phyloP scores from a whole-genome alignment of 73 alveolate species.

The Paramecium sonneborni region DNA sequence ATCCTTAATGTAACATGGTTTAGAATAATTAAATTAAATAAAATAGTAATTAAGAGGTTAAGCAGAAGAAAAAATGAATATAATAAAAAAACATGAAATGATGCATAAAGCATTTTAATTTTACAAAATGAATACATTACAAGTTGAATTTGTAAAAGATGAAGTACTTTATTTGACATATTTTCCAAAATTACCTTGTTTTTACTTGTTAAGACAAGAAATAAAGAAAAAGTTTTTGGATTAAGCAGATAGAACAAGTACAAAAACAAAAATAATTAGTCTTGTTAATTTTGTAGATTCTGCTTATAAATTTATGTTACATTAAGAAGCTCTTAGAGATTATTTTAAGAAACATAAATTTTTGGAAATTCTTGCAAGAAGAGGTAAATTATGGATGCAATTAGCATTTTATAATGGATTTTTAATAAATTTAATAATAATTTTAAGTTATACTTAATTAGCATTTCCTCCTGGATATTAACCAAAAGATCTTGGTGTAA shows the following conservation, averaged over 20 bases:
- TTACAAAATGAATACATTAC: neutral
- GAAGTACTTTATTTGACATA: neutral
- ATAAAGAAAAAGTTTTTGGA: neutral
- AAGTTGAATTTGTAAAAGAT: constrained; percentile 43
- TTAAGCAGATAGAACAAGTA: constrained; percentile 32
- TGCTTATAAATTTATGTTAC: constrained; percentile 9
- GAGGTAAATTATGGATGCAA: constrained; percentile 48
- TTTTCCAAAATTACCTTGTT: constrained; percentile 27
- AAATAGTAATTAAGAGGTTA: neutral
- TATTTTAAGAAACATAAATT: constrained; percentile 5
- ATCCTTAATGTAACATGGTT: constrained; percentile 39
- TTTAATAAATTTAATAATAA: neutral
- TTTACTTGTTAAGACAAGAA: neutral
- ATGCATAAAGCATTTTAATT: constrained; percentile 6
- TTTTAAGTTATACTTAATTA: constrained; percentile 5
- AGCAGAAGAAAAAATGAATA: constrained; percentile 36
- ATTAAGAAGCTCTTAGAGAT: constrained; percentile 16
- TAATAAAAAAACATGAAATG: neutral
- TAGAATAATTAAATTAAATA: neutral
- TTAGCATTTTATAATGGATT: constrained; percentile 36
- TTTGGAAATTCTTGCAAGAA: constrained; percentile 34
- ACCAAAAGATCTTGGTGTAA: neutral
- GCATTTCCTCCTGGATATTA: constrained; percentile 14
- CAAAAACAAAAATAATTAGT: constrained; percentile 1
- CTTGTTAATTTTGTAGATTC: neutral